phyloP scores from a whole-genome alignment of 129 eudicot species.

The Tagetes patula region DNA sequence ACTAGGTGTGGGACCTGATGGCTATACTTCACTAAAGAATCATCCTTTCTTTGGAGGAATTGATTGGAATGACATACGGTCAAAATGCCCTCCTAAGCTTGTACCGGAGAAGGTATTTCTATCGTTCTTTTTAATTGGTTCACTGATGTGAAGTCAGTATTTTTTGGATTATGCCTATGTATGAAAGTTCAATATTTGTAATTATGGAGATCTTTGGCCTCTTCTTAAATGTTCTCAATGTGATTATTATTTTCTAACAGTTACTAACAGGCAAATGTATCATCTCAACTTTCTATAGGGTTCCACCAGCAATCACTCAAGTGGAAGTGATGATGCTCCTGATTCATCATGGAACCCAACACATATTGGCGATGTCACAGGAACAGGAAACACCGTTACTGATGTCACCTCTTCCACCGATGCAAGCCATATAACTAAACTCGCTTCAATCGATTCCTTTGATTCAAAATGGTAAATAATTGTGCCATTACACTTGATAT shows the following conservation, averaged over 20 bases:
- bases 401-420: constrained; percentile 58
- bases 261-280: constrained; percentile 9
- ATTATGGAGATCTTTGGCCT: neutral
- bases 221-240: neutral
- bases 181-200: neutral
- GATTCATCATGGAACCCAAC: constrained; percentile 70
- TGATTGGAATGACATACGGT: constrained; percentile 71
- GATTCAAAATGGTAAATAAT: constrained; percentile 87
- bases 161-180: neutral
- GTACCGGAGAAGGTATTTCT: constrained; percentile 56
- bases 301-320: constrained; percentile 40
- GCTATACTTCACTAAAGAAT: constrained; percentile 67
- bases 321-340: constrained; percentile 52
- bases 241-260: neutral
- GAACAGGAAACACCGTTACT: constrained; percentile 41
- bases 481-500: constrained; percentile 9
- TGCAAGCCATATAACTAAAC: constrained; percentile 65
- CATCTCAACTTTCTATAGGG: constrained; percentile 30
- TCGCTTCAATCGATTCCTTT: constrained; percentile 93
- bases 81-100: constrained; percentile 66
- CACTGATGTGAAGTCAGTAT: neutral
- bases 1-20: constrained; percentile 95
- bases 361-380: constrained; percentile 62
- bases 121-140: neutral
- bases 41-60: constrained; percentile 83